Evolutionary conservation across 306 rosid genomes (phyloP).

Genomic region (Fragaria nilgerrensis): DNA sequence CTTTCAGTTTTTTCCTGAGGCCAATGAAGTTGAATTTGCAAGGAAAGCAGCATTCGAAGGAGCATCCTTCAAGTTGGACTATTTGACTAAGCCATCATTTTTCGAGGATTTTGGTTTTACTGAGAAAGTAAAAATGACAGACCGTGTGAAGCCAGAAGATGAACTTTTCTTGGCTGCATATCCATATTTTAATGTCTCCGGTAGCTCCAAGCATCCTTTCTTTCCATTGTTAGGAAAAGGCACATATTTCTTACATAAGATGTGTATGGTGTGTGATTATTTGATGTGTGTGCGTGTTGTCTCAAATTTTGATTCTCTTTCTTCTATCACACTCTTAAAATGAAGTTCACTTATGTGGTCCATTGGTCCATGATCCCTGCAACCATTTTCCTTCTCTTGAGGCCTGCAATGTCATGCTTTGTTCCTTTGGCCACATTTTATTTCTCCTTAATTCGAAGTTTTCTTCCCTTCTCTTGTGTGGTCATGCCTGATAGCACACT

Average conservation of each 20-base stretch:
- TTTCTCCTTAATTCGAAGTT: not conserved
- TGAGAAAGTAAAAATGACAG: conserved; percentile 87
- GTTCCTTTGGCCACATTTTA: not conserved
- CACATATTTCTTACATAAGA: not conserved
- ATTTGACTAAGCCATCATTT: conserved; percentile 92
- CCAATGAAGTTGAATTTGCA: conserved; percentile 86
- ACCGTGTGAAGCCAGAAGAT: conserved; percentile 79
- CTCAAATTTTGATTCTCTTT: not conserved
- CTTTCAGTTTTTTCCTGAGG: conserved; percentile 94
- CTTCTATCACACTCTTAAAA: not conserved
- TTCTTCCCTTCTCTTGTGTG: not conserved
- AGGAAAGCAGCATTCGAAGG: conserved; percentile 77
- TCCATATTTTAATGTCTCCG: conserved; percentile 92
- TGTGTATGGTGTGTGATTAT: not conserved
- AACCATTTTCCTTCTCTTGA: not conserved
- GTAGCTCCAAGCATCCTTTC: conserved; percentile 45
- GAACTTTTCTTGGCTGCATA: conserved; percentile 88
- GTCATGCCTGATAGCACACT: not conserved
- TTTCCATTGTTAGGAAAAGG: conserved; percentile 7
- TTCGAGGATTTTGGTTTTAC: conserved; percentile 87
- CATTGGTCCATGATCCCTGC: not conserved
- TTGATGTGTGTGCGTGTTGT: not conserved
- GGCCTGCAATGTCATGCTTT: not conserved
- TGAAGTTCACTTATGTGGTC: not conserved
- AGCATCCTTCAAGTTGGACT: conserved; percentile 82